Percentiles rank a stretch among this genome's conserved stretches.
Evolutionary conservation across 495 filamentous ascomycete species (phyloP).

Genomic region (Penicillium longicatenatum): DNA sequence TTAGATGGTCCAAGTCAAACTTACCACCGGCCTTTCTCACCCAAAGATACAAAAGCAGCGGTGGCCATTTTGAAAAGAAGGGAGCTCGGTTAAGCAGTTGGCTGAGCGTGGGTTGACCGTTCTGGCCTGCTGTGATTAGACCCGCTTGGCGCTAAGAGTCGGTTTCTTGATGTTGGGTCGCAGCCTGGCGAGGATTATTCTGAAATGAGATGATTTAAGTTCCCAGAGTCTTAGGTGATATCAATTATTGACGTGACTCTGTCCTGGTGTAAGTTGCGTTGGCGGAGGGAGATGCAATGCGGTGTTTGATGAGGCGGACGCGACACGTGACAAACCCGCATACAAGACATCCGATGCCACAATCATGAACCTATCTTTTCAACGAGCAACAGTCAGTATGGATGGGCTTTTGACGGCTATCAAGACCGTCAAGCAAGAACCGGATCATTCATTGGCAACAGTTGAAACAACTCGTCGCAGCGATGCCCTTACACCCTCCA

Average conservation of each 20-base stretch:
- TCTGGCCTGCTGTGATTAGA: neutral
- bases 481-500: constrained; percentile 13
- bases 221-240: neutral
- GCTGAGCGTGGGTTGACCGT: neutral
- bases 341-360: constrained; percentile 24
- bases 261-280: constrained; percentile 4
- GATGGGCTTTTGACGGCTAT: constrained; percentile 46
- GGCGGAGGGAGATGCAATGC: constrained; percentile 17
- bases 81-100: constrained; percentile 1
- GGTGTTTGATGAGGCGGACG: constrained; percentile 15
- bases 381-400: constrained; percentile 29
- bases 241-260: neutral
- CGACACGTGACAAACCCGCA: constrained; percentile 39
- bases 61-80: constrained; percentile 18
- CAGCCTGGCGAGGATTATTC: neutral
- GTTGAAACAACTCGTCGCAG: constrained; percentile 16
- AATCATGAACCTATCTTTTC: constrained; percentile 9
- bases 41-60: constrained; percentile 19
- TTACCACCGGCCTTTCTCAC: constrained; percentile 24
- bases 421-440: constrained; percentile 37
- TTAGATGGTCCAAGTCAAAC: neutral
- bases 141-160: neutral
- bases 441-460: constrained; percentile 22
- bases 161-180: neutral
- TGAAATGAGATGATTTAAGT: neutral